Conservation (phyloP, 768 basidiomycete genomes). For the Mrakia gelida region DNA sequence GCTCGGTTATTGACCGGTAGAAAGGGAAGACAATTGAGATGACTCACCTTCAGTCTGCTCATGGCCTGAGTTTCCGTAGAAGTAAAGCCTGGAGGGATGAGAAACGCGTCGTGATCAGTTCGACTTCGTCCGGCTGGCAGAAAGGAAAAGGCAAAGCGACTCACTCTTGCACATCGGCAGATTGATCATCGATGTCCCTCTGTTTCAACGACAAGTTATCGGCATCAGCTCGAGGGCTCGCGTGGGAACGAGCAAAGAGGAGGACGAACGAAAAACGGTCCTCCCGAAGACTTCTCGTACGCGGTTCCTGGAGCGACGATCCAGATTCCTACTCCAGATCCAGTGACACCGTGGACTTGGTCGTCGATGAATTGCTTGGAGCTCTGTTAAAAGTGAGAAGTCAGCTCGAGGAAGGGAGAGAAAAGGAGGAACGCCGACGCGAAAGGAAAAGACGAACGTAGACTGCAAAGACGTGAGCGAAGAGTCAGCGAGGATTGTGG, state of each 20-base stretch:
- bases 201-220: not conserved
- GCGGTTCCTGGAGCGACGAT: not conserved
- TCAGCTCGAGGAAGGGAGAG: not conserved
- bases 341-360: not conserved
- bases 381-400: not conserved
- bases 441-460: not conserved
- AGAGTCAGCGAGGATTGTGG: not conserved
- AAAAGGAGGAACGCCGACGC: not conserved
- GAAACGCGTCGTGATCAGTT: too few relatives aligned
- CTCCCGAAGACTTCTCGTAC: not conserved
- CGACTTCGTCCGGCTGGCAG: too few relatives aligned
- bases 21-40: too few relatives aligned
- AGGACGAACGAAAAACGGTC: not conserved
- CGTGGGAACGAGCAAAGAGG: too few relatives aligned
- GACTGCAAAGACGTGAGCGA: not conserved
- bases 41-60: not conserved
- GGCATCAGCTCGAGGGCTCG: not conserved
- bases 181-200: not conserved
- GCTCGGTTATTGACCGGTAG: too few relatives aligned
- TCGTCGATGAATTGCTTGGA: not conserved
- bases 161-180: not conserved
- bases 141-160: too few relatives aligned
- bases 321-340: not conserved
- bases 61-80: not conserved
- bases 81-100: not conserved